Conservation (phyloP, 78 protist genomes). For the Dictyostelium capitatum region DNA sequence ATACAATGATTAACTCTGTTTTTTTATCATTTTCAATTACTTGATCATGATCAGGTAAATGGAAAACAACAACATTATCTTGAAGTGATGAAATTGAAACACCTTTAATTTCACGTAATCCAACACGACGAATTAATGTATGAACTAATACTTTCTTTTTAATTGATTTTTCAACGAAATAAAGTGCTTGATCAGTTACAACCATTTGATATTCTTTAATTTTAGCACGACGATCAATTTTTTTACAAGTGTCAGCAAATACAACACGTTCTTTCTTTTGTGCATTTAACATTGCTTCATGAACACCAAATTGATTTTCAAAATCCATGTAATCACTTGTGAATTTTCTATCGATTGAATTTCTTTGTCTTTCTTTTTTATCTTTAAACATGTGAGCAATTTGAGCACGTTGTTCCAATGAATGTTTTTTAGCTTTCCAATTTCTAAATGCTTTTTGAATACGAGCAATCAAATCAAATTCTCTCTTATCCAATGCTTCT, state of each 20-base stretch:
- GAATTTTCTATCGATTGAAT: constrained; percentile 81
- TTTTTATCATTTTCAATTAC: constrained; percentile 86
- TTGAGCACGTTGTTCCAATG: constrained; percentile 85
- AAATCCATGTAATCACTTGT: constrained; percentile 82
- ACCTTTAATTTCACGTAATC: constrained; percentile 58
- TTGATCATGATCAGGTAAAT: constrained; percentile 82
- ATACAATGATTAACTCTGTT: constrained; percentile 77
- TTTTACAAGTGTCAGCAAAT: constrained; percentile 76
- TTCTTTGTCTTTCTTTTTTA: constrained; percentile 87
- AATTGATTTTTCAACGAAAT: constrained; percentile 79
- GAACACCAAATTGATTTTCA: constrained; percentile 83
- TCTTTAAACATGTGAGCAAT: constrained; percentile 78
- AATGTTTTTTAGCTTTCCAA: constrained; percentile 85
- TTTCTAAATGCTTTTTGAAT: constrained; percentile 82
- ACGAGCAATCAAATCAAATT: constrained; percentile 59
- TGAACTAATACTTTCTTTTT: constrained; percentile 61
- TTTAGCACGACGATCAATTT: constrained; percentile 78
- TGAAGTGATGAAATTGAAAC: constrained; percentile 43
- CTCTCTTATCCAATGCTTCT: constrained; percentile 80
- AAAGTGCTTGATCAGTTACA: constrained; percentile 79
- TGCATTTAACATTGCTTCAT: constrained; percentile 75
- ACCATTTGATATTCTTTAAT: constrained; percentile 62
- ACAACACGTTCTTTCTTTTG: constrained; percentile 82
- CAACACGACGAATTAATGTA: constrained; percentile 50
- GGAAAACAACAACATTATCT: constrained; percentile 82